These are phyloP conservation scores for Danielozyma ontarioensis DNA, from an alignment of 805 yeast species.

Conservation along the genomic window DNA sequence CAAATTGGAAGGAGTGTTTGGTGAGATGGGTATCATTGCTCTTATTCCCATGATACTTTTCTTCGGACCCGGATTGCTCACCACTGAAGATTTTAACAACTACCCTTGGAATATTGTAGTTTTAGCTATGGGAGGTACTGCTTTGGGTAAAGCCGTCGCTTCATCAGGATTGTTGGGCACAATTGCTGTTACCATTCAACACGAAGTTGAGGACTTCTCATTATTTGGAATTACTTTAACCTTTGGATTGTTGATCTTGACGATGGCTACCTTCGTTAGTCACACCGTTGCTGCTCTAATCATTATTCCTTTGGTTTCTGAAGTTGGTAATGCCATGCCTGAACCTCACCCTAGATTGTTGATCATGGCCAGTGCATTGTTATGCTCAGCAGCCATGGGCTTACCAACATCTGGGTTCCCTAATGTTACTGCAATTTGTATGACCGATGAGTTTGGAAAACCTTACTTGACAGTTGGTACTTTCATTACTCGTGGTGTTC, in stretches of 20 bases:
- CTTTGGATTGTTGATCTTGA: slow-evolving; percentile 69
- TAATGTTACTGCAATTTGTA: slow-evolving; percentile 92
- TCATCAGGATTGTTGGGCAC: slow-evolving; percentile 45
- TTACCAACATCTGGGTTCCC: slow-evolving; percentile 97
- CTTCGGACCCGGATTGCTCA: slow-evolving; percentile 46
- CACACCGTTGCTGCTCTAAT: slow-evolving; percentile 97
- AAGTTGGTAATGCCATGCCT: slow-evolving; percentile 72
- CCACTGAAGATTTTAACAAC: slow-evolving; percentile 44
- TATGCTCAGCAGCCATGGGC: slow-evolving; percentile 97
- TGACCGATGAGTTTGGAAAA: slow-evolving; percentile 88
- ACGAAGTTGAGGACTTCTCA: slow-evolving; percentile 35
- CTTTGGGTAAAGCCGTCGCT: slow-evolving; percentile 46
- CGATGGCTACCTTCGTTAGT: slow-evolving; percentile 90
- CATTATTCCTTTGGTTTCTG: slow-evolving; percentile 82
- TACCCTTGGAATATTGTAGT: slow-evolving; percentile 53
- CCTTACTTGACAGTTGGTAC: slow-evolving; percentile 83
- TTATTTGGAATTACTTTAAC: slow-evolving; percentile 43
- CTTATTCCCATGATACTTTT: slow-evolving; percentile 44
- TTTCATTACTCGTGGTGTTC: slow-evolving; percentile 88
- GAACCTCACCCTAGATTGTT: slow-evolving; percentile 83
- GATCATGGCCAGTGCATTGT: slow-evolving; percentile 57
- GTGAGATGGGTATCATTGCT: slow-evolving; percentile 45
- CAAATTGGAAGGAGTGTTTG: slow-evolving; percentile 37
- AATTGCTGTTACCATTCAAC: slow-evolving; percentile 41
- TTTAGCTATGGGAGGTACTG: slow-evolving; percentile 53